phyloP scores from a whole-genome alignment of 2,329 filamentous ascomycete genomes.

The Penicillium italicum region DNA sequence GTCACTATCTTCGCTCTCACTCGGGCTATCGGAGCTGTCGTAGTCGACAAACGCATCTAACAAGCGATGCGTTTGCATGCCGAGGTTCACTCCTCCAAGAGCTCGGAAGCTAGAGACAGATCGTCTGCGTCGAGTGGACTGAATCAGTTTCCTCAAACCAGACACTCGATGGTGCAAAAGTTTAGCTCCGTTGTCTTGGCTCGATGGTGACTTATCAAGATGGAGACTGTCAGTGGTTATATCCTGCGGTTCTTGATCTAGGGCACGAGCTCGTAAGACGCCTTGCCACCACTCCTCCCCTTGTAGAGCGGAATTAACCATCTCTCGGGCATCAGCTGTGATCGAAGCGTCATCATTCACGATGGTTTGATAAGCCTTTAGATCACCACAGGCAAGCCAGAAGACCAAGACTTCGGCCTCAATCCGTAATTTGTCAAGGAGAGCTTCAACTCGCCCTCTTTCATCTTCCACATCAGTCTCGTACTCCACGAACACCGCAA shows the following conservation, averaged over 20 bases:
- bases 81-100: conserved; percentile 61
- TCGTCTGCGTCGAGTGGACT: conserved; percentile 54
- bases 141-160: conserved; percentile 60
- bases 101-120: conserved; percentile 48
- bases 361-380: conserved; percentile 72
- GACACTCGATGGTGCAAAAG: conserved; percentile 49
- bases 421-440: conserved; percentile 78
- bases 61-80: conserved; percentile 72
- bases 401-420: conserved; percentile 76
- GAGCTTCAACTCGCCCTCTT: conserved; percentile 63
- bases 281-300: conserved; percentile 77
- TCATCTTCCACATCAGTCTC: conserved; percentile 80
- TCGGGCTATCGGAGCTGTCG: conserved; percentile 46
- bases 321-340: conserved; percentile 54
- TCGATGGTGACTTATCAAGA: conserved; percentile 45
- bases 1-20: conserved; percentile 44
- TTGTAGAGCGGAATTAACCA: conserved; percentile 64
- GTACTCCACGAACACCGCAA: conserved; percentile 86
- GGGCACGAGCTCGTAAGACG: conserved; percentile 31
- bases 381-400: conserved; percentile 70
- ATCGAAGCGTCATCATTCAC: conserved; percentile 63
- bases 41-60: conserved; percentile 58
- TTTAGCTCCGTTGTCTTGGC: conserved; percentile 49
- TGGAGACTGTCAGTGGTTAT: conserved; percentile 26
- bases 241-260: conserved; percentile 8